A percentile compares a stretch with the other conserved stretches of the same genome.
phyloP scores from a whole-genome alignment of 2,329 filamentous ascomycete genomes.

The Bipolaris oryzae region DNA sequence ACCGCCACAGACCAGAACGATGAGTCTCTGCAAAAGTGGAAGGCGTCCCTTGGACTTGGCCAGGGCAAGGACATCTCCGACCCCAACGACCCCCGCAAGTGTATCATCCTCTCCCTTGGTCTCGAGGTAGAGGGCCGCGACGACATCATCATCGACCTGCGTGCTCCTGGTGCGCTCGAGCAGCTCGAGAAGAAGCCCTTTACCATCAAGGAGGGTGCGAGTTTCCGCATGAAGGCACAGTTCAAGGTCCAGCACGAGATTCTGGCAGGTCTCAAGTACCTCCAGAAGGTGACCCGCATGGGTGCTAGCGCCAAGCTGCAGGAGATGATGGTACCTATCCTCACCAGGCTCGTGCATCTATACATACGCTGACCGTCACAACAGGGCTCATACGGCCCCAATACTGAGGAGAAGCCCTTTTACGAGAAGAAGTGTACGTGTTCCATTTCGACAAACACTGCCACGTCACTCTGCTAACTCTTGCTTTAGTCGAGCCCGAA shows the following conservation, averaged over 20 bases:
- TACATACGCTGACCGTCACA: constrained; percentile 14
- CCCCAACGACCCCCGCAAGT: constrained; percentile 79
- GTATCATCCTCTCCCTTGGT: constrained; percentile 89
- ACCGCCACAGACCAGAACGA: constrained; percentile 68
- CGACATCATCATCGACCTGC: constrained; percentile 89
- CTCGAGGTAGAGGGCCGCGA: constrained; percentile 82
- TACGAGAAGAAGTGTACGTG: constrained; percentile 93
- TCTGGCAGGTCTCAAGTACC: constrained; percentile 91
- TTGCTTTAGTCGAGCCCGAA: constrained; percentile 76
- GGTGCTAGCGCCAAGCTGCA: constrained; percentile 89
- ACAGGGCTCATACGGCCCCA: constrained; percentile 90
- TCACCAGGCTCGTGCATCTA: not conserved
- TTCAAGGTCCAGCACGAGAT: constrained; percentile 99
- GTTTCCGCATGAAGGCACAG: constrained; percentile 90
- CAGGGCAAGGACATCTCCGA: constrained; percentile 60
- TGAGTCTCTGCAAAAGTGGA: constrained; percentile 96
- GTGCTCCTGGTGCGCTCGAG: constrained; percentile 71
- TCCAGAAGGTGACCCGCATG: constrained; percentile 91
- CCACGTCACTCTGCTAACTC: constrained; percentile 15
- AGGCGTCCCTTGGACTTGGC: constrained; percentile 89
- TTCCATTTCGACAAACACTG: not conserved
- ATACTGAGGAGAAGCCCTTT: constrained; percentile 81
- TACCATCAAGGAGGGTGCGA: constrained; percentile 93
- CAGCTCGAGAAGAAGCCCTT: constrained; percentile 91
- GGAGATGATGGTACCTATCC: constrained; percentile 85